Conservation (phyloP, 805 yeast genomes). For the Teunomyces atbi region DNA sequence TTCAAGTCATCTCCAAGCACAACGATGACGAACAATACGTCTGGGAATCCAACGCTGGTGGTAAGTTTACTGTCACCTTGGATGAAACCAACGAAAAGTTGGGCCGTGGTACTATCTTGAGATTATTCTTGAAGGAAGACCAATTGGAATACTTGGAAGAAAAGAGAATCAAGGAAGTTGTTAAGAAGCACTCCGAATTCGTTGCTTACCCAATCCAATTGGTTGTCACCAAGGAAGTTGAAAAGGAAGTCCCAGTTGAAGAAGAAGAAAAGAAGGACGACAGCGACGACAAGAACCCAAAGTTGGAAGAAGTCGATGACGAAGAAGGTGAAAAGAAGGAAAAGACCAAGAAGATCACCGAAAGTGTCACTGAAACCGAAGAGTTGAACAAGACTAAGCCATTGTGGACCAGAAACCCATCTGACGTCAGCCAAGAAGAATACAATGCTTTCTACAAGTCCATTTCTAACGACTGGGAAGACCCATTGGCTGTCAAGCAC, state of each 20-base stretch:
- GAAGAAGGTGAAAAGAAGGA: slow-evolving; percentile 60
- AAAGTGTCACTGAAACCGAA: slow-evolving; percentile 91
- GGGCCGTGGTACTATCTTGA: slow-evolving; percentile 92
- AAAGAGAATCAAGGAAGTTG: slow-evolving; percentile 98
- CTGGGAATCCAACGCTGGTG: slow-evolving; percentile 99
- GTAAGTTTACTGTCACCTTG: slow-evolving; percentile 93
- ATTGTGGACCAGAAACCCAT: slow-evolving; percentile 98
- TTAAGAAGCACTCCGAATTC: slow-evolving; percentile 98
- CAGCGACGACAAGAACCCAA: slow-evolving; percentile 62
- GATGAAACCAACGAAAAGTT: slow-evolving; percentile 85
- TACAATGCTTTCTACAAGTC: slow-evolving; percentile 99
- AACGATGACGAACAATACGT: slow-evolving; percentile 99
- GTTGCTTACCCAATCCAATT: slow-evolving; percentile 99
- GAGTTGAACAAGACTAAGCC: slow-evolving; percentile 99
- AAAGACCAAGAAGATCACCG: slow-evolving; percentile 88
- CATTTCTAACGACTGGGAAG: slow-evolving; percentile 99
- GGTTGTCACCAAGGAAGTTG: slow-evolving; percentile 97
- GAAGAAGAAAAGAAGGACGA: slow-evolving; percentile 50
- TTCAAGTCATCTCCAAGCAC: slow-evolving; percentile 96
- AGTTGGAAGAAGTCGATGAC: slow-evolving; percentile 75
- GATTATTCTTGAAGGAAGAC: slow-evolving; percentile 97
- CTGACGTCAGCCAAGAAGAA: slow-evolving; percentile 96
- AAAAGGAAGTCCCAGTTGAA: slow-evolving; percentile 91
- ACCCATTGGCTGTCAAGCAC: slow-evolving; percentile 98
- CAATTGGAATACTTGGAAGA: slow-evolving; percentile 99